Conservation (phyloP, 2,329 filamentous ascomycete species). For the Xylaria digitata region DNA sequence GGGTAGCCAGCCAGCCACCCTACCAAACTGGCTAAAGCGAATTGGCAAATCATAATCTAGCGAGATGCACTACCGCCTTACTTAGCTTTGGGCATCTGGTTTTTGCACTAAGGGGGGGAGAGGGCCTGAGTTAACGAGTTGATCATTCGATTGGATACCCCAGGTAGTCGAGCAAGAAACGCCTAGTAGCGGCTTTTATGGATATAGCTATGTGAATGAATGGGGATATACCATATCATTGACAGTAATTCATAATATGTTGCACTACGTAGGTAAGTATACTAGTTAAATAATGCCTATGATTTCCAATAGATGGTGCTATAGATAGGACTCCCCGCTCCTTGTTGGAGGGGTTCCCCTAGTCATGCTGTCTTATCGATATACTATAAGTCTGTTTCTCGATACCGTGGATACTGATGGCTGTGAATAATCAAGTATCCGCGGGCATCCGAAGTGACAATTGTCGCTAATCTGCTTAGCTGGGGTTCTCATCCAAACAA, state of each 20-base stretch:
- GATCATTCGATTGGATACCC: no score
- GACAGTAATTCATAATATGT: no score
- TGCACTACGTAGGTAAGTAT: no score
- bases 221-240: no score
- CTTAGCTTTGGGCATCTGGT: constrained; percentile 6
- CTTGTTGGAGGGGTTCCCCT: not conserved
- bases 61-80: constrained; percentile 9
- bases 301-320: constrained; percentile 1
- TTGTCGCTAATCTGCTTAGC: constrained; percentile 26
- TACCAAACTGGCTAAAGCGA: constrained; percentile 6
- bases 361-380: constrained; percentile 26
- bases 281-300: not conserved
- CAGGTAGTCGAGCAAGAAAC: not conserved
- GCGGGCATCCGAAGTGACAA: constrained; percentile 12
- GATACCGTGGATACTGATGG: no score
- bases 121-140: no score
- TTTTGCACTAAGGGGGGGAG: no score
- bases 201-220: not conserved
- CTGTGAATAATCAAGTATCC: not conserved
- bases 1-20: not conserved
- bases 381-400: constrained; percentile 21
- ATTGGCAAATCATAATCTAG: constrained; percentile 21
- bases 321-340: constrained; percentile 3
- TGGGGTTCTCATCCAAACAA: constrained; percentile 21
- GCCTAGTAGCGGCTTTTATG: not conserved